Evolutionary conservation across 345 rosid genomes (phyloP).

Genomic region (Eucalyptus camaldulensis): DNA sequence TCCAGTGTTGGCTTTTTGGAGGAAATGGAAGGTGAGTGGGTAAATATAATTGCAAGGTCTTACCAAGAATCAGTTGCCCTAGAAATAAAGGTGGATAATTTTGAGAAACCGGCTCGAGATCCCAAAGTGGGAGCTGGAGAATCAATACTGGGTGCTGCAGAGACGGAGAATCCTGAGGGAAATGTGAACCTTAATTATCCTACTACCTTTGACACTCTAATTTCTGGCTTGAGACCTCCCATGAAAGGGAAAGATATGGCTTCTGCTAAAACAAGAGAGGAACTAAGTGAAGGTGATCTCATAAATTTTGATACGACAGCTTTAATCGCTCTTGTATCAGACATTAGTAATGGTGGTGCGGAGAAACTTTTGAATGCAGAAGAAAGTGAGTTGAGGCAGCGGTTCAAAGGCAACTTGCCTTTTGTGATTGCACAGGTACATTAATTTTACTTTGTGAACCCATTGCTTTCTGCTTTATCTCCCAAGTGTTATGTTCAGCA

Average conservation of each 20-base stretch:
- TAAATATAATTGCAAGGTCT: constrained; percentile 26
- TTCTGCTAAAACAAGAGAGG: not conserved
- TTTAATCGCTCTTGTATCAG: constrained; percentile 77
- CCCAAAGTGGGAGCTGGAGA: not conserved
- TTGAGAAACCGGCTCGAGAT: not conserved
- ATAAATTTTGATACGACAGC: constrained; percentile 82
- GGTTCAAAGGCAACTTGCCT: constrained; percentile 70
- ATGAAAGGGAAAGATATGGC: not conserved
- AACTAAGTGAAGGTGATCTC: constrained; percentile 11
- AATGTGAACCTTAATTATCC: not conserved
- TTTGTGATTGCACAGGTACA: constrained; percentile 76
- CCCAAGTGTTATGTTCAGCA: not conserved
- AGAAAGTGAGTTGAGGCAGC: constrained; percentile 32
- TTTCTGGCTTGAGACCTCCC: constrained; percentile 23
- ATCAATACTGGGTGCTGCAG: not conserved
- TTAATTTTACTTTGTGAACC: not conserved
- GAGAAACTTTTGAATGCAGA: constrained; percentile 31
- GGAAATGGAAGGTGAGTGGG: constrained; percentile 54
- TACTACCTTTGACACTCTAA: constrained; percentile 19
- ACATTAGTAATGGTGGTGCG: constrained; percentile 72
- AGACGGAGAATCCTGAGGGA: constrained; percentile 5
- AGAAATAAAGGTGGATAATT: constrained; percentile 36
- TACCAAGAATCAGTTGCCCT: constrained; percentile 36
- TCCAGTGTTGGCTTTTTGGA: constrained; percentile 27
- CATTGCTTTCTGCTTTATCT: not conserved